These are phyloP conservation scores for Cystobasidium slooffiae DNA, from an alignment of 1,284 basidiomycete genomes.

Conservation along the genomic window DNA sequence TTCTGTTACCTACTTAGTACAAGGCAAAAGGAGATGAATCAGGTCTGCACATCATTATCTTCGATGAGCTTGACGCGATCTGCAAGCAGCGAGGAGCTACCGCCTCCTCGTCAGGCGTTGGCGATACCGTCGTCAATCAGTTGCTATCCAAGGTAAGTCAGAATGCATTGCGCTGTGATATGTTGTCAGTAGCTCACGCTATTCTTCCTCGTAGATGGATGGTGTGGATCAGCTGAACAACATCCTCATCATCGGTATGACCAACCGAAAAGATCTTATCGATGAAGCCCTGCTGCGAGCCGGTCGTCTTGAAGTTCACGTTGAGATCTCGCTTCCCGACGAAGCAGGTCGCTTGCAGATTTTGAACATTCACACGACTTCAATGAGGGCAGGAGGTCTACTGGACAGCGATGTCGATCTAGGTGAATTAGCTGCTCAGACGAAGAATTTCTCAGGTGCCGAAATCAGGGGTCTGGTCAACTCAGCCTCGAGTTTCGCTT, in stretches of 20 bases:
- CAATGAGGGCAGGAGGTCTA: conserved; percentile 89
- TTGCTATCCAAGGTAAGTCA: conserved; percentile 83
- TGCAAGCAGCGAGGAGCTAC: conserved; percentile 94
- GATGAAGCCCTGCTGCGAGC: conserved; percentile 97
- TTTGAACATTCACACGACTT: conserved; percentile 89
- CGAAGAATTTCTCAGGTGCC: conserved; percentile 98
- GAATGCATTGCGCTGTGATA: not conserved
- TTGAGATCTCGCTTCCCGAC: conserved; percentile 98
- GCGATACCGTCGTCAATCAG: conserved; percentile 98
- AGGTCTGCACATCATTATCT: conserved; percentile 98
- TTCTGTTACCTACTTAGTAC: conserved; percentile 65
- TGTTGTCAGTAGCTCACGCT: not conserved
- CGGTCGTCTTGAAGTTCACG: conserved; percentile 99
- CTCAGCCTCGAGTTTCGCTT: conserved; percentile 96
- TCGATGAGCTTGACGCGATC: conserved; percentile 98
- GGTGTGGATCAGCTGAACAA: conserved; percentile 99
- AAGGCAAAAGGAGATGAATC: conserved; percentile 99
- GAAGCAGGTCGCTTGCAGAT: conserved; percentile 92
- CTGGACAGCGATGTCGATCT: conserved; percentile 90
- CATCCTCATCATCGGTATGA: conserved; percentile 99
- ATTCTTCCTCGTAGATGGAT: conserved; percentile 73
- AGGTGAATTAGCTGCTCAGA: conserved; percentile 76
- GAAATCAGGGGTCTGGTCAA: conserved; percentile 96
- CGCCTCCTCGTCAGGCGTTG: conserved; percentile 86
- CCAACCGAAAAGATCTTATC: conserved; percentile 98